Conservation (phyloP, 352 stramenopile species). For the Pythium oligandrum region DNA sequence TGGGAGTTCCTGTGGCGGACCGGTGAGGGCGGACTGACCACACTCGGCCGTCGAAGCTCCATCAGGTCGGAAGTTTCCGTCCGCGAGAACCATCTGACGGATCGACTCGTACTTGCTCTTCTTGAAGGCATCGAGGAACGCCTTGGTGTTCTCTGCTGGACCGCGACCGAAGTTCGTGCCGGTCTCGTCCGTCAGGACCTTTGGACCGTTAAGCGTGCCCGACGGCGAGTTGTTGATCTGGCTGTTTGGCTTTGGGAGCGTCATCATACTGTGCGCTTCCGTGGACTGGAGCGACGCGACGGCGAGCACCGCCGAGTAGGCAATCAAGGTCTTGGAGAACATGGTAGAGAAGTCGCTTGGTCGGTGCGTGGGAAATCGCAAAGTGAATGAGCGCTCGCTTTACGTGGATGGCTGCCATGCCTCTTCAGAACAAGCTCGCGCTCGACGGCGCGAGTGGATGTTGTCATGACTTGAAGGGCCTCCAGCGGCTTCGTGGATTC, state of each 20-base stretch:
- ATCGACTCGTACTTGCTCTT: conserved; percentile 7
- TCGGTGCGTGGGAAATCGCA: no score
- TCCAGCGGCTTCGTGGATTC: no score
- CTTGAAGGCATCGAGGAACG: conserved; percentile 6
- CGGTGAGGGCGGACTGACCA: not conserved
- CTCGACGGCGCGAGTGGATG: no score
- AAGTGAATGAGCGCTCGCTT: no score
- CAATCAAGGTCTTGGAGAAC: not conserved
- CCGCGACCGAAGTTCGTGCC: not conserved
- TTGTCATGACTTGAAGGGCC: no score
- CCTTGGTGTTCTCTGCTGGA: conserved; percentile 1
- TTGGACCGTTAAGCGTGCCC: not conserved
- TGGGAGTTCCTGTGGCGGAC: not conserved
- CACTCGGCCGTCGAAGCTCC: conserved; percentile 1
- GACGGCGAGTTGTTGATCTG: not conserved
- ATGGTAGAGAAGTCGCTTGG: no score
- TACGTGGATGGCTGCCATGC: no score
- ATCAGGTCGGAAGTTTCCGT: conserved; percentile 1
- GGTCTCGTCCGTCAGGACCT: not conserved
- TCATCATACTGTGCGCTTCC: not conserved
- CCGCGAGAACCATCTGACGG: conserved; percentile 2
- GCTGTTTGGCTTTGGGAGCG: not conserved
- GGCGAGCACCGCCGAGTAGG: not conserved
- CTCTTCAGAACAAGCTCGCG: no score
- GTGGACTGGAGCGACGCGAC: not conserved